These are phyloP conservation scores for Diplosphaera chodatii DNA, from an alignment of 139 green algal genomes.

Conservation along the genomic window DNA sequence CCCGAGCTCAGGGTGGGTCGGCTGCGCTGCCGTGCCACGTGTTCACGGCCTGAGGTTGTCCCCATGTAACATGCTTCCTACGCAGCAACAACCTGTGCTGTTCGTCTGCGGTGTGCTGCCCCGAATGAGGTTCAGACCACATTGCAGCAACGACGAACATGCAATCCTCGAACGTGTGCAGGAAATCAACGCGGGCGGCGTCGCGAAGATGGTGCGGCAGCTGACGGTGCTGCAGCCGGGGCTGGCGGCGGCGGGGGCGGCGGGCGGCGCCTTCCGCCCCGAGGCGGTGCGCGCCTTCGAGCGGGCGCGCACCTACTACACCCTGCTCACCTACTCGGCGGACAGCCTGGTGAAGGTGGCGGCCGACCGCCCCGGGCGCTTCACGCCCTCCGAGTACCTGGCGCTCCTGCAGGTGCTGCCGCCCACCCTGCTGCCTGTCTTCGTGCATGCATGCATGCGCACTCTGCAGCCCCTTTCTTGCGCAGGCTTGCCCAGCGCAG, in stretches of 20 bases:
- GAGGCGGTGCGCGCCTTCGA: constrained; percentile 25
- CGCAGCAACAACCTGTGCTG: too few species aligned
- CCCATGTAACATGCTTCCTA: not conserved
- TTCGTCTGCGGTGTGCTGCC: too few species aligned
- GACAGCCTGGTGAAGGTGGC: constrained; percentile 44
- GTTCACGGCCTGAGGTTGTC: not conserved
- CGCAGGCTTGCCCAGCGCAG: too few species aligned
- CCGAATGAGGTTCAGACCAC: too few species aligned
- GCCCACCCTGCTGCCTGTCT: not conserved
- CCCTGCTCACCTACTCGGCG: constrained; percentile 31
- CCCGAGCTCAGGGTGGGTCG: constrained; percentile 20
- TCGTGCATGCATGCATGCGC: too few species aligned
- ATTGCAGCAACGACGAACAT: too few species aligned
- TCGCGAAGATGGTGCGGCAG: constrained; percentile 55
- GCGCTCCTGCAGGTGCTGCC: constrained; percentile 47
- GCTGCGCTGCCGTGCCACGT: not conserved
- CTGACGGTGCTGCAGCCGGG: constrained; percentile 49
- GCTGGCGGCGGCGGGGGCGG: constrained; percentile 20
- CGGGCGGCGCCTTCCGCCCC: constrained; percentile 5
- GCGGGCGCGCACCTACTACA: constrained; percentile 32
- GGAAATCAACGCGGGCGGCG: constrained; percentile 47
- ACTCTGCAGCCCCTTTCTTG: too few species aligned
- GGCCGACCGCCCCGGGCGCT: constrained; percentile 39
- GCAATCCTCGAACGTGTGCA: constrained; percentile 9
- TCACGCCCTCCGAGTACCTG: constrained; percentile 41